phyloP scores from a whole-genome alignment of 495 filamentous ascomycete genomes.

The Rostrohypoxylon terebratum region DNA sequence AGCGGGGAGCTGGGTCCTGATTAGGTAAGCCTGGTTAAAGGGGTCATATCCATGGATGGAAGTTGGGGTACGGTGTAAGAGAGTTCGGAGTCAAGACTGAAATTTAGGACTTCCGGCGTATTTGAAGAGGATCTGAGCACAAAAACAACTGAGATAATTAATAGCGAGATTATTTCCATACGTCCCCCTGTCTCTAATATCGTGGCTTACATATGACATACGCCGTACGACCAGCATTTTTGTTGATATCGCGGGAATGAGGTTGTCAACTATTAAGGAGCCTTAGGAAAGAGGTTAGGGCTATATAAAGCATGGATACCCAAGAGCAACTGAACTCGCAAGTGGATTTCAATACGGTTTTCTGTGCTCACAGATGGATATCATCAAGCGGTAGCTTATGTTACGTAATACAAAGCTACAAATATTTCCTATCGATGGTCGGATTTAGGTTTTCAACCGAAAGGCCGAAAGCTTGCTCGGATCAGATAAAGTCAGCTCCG shows the following conservation, averaged over 20 bases:
- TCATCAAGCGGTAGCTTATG: not conserved
- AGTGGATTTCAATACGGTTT: not conserved
- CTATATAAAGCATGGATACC: not conserved
- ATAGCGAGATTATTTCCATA: no score
- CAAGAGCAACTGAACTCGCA: not conserved
- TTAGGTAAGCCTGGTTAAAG: not conserved
- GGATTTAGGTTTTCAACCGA: constrained; percentile 4
- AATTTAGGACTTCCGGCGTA: not conserved
- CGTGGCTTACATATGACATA: no score
- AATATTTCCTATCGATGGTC: not conserved
- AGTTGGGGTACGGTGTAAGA: not conserved
- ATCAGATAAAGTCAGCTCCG: not conserved
- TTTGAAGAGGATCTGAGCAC: not conserved
- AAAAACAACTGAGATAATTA: not conserved
- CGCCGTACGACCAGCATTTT: no score
- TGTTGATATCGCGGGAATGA: no score
- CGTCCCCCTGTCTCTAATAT: no score
- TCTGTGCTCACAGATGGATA: not conserved
- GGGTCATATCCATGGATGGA: not conserved
- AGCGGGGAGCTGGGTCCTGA: constrained; percentile 50
- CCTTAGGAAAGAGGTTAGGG: not conserved
- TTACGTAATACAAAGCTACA: not conserved
- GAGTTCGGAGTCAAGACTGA: not conserved
- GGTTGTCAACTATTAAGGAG: no score
- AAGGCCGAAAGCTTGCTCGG: constrained; percentile 10